Evolutionary conservation across 2,329 filamentous ascomycete species (phyloP).

Genomic region (Cyclaneusma minus): DNA sequence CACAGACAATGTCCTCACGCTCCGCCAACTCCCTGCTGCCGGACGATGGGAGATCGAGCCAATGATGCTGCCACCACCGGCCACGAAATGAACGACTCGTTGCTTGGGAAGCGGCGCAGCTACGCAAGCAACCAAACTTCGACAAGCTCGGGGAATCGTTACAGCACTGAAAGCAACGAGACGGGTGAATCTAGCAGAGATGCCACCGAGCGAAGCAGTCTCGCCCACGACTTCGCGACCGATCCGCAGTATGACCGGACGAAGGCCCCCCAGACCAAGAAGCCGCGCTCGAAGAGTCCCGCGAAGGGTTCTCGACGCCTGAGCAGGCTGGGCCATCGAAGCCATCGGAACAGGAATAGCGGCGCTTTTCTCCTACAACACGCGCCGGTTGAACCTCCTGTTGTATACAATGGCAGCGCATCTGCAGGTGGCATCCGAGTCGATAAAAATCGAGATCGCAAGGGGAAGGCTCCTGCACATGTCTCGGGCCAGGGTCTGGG

Average conservation of each 20-base stretch:
- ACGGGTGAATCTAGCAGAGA: conserved; percentile 27
- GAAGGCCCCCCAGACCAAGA: conserved; percentile 1
- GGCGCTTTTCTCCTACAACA: conserved; percentile 17
- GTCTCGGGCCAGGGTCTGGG: too few species aligned
- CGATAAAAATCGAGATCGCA: conserved; percentile 7
- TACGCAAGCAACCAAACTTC: too few species aligned
- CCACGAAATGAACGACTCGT: too few species aligned
- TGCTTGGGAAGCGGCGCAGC: too few species aligned
- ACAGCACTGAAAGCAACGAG: conserved; percentile 24
- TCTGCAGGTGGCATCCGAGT: conserved; percentile 3
- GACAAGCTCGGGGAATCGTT: conserved; percentile 12
- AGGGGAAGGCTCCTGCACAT: conserved; percentile 11
- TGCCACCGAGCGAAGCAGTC: conserved; percentile 16
- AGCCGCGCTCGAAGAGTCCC: conserved; percentile 2
- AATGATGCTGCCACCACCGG: too few species aligned
- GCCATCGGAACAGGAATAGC: conserved; percentile 13
- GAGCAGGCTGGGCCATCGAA: conserved; percentile 11
- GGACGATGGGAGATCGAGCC: too few species aligned
- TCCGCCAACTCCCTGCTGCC: too few species aligned
- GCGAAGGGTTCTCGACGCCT: background rate
- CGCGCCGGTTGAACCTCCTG: conserved; percentile 10
- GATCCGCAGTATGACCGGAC: conserved; percentile 1
- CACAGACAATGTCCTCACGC: too few species aligned
- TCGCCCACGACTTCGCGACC: conserved; percentile 3
- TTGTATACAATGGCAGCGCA: conserved; percentile 2